These are phyloP conservation scores for Physocladia obscura DNA, from an alignment of 192 early-diverging fungal genomes.

Conservation along the genomic window DNA sequence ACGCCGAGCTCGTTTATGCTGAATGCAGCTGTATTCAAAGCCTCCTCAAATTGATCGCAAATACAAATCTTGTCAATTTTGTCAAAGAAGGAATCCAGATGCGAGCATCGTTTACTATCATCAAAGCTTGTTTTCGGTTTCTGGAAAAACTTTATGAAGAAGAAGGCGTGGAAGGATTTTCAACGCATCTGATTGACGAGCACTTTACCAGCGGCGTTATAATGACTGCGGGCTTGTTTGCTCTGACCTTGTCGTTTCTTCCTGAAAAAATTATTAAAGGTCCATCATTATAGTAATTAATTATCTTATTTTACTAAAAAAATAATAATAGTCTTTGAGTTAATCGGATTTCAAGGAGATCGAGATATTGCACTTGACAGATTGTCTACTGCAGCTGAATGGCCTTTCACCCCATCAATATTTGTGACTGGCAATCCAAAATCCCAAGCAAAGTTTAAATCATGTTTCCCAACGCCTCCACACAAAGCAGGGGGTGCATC, in stretches of 20 bases:
- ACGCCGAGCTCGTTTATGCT: constrained; percentile 80
- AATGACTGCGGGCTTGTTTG: constrained; percentile 76
- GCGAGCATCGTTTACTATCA: constrained; percentile 65
- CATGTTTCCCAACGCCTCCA: constrained; percentile 27
- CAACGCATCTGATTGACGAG: constrained; percentile 57
- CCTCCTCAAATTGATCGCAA: constrained; percentile 69
- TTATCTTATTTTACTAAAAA: not conserved
- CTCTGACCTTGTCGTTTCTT: constrained; percentile 74
- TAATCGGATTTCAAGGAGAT: constrained; percentile 81
- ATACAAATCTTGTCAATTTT: constrained; percentile 73
- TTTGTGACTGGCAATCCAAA: constrained; percentile 29
- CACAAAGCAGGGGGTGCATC: constrained; percentile 4
- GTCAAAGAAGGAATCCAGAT: constrained; percentile 78
- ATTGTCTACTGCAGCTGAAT: constrained; percentile 71
- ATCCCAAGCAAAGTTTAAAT: not conserved
- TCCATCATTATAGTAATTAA: not conserved
- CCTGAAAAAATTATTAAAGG: constrained; percentile 51
- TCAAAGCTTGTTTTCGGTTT: constrained; percentile 44
- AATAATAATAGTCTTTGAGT: constrained; percentile 59
- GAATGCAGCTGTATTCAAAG: constrained; percentile 75
- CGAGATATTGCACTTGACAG: constrained; percentile 71
- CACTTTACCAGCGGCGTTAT: constrained; percentile 81
- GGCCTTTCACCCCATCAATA: constrained; percentile 42
- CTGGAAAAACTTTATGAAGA: constrained; percentile 38
- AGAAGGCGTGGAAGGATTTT: constrained; percentile 46